phyloP scores from a whole-genome alignment of 371 early-diverging fungal species.

The Dentiscutata heterogama region DNA sequence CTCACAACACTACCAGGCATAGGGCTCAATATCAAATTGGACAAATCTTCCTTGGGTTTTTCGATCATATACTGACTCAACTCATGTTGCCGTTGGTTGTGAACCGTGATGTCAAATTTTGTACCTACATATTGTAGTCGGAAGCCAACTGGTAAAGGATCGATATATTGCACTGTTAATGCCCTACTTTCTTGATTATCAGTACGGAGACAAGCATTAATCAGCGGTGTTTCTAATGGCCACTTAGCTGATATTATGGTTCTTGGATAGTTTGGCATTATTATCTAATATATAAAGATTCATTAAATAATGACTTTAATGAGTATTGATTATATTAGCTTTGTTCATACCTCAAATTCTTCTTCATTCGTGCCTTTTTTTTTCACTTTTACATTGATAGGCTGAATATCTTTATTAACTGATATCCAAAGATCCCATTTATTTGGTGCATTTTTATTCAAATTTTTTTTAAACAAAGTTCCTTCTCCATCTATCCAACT shows the following conservation, averaged over 20 bases:
- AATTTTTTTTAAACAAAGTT: constrained; percentile 51
- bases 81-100: constrained; percentile 69
- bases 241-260: constrained; percentile 69
- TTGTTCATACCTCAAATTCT: not conserved
- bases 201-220: constrained; percentile 63
- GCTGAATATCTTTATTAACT: constrained; percentile 61
- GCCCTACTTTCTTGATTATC: constrained; percentile 51
- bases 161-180: constrained; percentile 84
- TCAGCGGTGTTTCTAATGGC: constrained; percentile 80
- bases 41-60: constrained; percentile 76
- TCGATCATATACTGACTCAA: constrained; percentile 80
- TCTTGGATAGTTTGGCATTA: constrained; percentile 55
- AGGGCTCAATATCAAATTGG: constrained; percentile 82
- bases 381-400: constrained; percentile 52
- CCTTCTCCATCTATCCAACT: constrained; percentile 60
- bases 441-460: constrained; percentile 49
- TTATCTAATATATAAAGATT: constrained; percentile 48
- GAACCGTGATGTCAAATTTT: constrained; percentile 80
- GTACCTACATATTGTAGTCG: constrained; percentile 87
- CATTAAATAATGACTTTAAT: not conserved
- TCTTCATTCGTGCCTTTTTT: constrained; percentile 44
- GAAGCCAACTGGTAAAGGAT: constrained; percentile 78
- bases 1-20: constrained; percentile 96
- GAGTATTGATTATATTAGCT: not conserved
- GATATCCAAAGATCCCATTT: constrained; percentile 69